These are phyloP conservation scores for Colletotrichum orbiculare DNA, from an alignment of 2,329 filamentous ascomycete species.

Conservation along the genomic window DNA sequence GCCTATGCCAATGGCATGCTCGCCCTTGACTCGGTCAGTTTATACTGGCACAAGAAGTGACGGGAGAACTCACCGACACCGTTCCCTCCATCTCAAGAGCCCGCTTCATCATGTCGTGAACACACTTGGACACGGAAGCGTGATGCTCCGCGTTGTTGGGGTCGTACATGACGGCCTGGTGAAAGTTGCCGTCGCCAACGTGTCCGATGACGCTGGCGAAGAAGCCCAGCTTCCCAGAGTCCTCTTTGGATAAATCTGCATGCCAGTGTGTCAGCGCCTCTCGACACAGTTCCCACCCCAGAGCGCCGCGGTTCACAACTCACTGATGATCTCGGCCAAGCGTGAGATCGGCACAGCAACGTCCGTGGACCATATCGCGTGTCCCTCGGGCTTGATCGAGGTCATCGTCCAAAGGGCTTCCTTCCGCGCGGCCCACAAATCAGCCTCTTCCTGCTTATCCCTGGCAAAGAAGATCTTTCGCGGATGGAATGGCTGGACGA, in stretches of 20 bases:
- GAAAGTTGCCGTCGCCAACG: constrained; percentile 81
- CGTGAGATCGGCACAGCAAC: constrained; percentile 81
- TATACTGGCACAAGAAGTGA: constrained; percentile 46
- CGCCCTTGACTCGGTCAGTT: constrained; percentile 53
- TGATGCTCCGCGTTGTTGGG: constrained; percentile 64
- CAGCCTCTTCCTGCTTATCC: constrained; percentile 71
- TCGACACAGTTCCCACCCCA: accelerated
- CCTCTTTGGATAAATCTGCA: constrained; percentile 71
- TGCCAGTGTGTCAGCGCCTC: not conserved
- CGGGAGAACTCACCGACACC: constrained; percentile 61
- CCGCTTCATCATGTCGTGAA: constrained; percentile 76
- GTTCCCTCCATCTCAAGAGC: constrained; percentile 79
- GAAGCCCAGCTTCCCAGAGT: constrained; percentile 71
- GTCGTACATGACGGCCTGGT: constrained; percentile 59
- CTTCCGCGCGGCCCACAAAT: constrained; percentile 82
- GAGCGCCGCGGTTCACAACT: constrained; percentile 20
- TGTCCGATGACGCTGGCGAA: constrained; percentile 77
- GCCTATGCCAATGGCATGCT: constrained; percentile 77
- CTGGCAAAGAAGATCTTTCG: constrained; percentile 76
- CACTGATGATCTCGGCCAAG: constrained; percentile 74
- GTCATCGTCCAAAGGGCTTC: constrained; percentile 80
- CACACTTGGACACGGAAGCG: constrained; percentile 63
- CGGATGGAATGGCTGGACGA: constrained; percentile 62
- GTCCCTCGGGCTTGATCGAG: constrained; percentile 68
- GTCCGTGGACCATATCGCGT: constrained; percentile 82